Conservation (phyloP, 495 filamentous ascomycete species). For the Bathelium albidoporum region DNA sequence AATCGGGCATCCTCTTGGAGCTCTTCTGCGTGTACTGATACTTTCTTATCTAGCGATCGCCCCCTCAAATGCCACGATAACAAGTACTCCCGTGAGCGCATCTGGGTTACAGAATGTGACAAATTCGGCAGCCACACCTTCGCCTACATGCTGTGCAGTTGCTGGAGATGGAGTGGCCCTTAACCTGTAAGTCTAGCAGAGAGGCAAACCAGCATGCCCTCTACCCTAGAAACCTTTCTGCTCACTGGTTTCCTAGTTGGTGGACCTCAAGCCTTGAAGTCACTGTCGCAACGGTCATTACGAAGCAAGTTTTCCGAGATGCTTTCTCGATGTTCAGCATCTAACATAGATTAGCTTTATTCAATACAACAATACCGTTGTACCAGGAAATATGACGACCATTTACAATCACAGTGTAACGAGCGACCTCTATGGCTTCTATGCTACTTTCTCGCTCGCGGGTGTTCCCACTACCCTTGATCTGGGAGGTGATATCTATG, state of each 20-base stretch:
- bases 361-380: constrained; percentile 2
- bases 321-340: not conserved
- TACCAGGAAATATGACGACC: not conserved
- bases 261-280: not conserved
- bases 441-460: not conserved
- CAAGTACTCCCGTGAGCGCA: not conserved
- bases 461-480: not conserved
- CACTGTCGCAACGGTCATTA: not conserved
- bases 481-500: not conserved
- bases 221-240: not conserved
- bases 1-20: not conserved
- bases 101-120: not conserved
- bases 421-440: not conserved
- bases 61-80: not conserved
- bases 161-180: not conserved
- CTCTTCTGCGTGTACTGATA: not conserved
- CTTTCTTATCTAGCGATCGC: not conserved
- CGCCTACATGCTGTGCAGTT: not conserved
- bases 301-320: not conserved
- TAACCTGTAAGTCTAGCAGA: not conserved
- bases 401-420: not conserved
- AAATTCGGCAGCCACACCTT: not conserved
- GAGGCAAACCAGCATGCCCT: not conserved
- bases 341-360: not conserved
- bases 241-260: not conserved